Percentiles rank a stretch among this genome's conserved stretches.
Conservation (phyloP, 2,329 filamentous ascomycete species). For the Neophaeococcomyces mojaviensis region DNA sequence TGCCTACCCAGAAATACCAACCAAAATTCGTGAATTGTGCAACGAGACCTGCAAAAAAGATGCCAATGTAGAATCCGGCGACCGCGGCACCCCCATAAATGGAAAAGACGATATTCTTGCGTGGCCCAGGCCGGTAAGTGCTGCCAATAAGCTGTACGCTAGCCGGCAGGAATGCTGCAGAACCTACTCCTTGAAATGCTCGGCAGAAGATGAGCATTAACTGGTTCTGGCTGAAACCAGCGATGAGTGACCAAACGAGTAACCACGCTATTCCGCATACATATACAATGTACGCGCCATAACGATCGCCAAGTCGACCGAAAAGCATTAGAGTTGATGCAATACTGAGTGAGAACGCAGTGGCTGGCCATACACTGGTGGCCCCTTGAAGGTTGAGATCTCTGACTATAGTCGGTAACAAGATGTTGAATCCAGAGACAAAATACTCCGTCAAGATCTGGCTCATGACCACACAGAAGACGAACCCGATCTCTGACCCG, state of each 20-base stretch:
- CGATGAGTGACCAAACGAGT: constrained; percentile 59
- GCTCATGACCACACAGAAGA: constrained; percentile 54
- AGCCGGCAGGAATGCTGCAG: constrained; percentile 63
- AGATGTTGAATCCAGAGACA: constrained; percentile 64
- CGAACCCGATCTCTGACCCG: constrained; percentile 55
- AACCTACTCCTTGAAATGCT: constrained; percentile 65
- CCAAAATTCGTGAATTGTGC: constrained; percentile 50
- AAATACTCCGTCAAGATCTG: constrained; percentile 66
- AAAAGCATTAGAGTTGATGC: constrained; percentile 47
- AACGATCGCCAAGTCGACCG: constrained; percentile 52
- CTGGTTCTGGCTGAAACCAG: constrained; percentile 61
- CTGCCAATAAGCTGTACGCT: constrained; percentile 60
- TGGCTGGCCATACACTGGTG: constrained; percentile 50
- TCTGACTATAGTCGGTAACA: constrained; percentile 58
- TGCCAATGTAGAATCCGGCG: constrained; percentile 47
- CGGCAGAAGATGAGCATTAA: constrained; percentile 67
- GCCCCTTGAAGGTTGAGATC: constrained; percentile 60
- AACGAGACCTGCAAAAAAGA: constrained; percentile 57
- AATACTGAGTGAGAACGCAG: constrained; percentile 44
- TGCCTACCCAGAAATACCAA: constrained; percentile 64
- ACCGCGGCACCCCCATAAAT: constrained; percentile 48
- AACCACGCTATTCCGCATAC: constrained; percentile 58
- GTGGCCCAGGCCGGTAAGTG: constrained; percentile 58
- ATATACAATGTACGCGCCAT: constrained; percentile 57
- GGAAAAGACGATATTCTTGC: constrained; percentile 62